A percentile compares a stretch with the other conserved stretches of the same genome.
Evolutionary conservation across 192 early-diverging fungal species (phyloP).

Genomic region (Linnemannia exigua): DNA sequence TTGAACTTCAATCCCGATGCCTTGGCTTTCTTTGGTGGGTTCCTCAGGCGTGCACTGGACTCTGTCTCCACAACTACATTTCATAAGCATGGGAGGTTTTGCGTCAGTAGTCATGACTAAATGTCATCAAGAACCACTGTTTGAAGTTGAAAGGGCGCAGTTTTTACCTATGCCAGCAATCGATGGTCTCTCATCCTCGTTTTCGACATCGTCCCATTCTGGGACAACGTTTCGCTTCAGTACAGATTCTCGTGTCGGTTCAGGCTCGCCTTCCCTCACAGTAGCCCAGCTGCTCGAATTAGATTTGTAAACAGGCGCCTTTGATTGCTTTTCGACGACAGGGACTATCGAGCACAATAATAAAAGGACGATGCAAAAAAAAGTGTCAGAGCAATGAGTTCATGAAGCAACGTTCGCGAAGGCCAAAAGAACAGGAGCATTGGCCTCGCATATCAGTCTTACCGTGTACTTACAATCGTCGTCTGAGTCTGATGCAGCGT

Average conservation of each 20-base stretch:
- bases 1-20: background rate
- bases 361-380: too few relatives aligned
- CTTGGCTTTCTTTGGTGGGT: conserved; percentile 27
- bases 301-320: conserved; percentile 38
- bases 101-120: background rate
- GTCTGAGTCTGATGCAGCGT: conserved; percentile 41
- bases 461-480: conserved; percentile 20
- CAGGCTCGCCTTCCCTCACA: conserved; percentile 42
- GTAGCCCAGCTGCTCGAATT: conserved; percentile 48
- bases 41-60: conserved; percentile 20
- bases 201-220: conserved; percentile 57
- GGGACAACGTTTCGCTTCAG: conserved; percentile 43
- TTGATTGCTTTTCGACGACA: conserved; percentile 23
- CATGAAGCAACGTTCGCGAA: too few relatives aligned
- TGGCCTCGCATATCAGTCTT: too few relatives aligned
- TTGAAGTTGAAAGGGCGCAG: background rate
- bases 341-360: conserved; percentile 24
- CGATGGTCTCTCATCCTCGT: conserved; percentile 48
- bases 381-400: too few relatives aligned
- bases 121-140: background rate
- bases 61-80: conserved; percentile 42
- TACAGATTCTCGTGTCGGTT: conserved; percentile 23
- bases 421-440: too few relatives aligned
- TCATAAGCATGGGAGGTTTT: background rate
- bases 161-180: conserved; percentile 51